Conservation (phyloP, 768 basidiomycete species). For the Leucocoprinus birnbaumii region DNA sequence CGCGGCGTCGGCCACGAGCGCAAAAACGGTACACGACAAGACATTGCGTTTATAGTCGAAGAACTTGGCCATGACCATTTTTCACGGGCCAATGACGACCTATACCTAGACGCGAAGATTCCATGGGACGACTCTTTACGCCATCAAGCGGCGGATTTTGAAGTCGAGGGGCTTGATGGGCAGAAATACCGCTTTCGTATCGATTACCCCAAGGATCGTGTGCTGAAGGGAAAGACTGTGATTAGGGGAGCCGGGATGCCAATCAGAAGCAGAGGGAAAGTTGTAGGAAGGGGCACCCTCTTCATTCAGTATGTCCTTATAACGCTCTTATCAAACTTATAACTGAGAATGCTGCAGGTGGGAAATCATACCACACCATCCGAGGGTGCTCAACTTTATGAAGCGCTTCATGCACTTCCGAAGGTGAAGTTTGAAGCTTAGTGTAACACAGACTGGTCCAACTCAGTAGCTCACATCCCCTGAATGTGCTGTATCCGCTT, state of each 20-base stretch:
- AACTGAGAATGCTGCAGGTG: slow-evolving; percentile 24
- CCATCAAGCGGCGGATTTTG: slow-evolving; percentile 45
- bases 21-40: slow-evolving; percentile 52
- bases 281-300: slow-evolving; percentile 59
- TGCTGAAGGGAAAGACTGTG: slow-evolving; percentile 44
- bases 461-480: no score
- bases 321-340: neutral
- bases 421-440: neutral
- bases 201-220: slow-evolving; percentile 50
- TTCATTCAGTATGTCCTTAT: slow-evolving; percentile 50
- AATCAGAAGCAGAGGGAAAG: slow-evolving; percentile 45
- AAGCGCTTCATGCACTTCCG: slow-evolving; percentile 23
- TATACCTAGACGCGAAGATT: slow-evolving; percentile 52
- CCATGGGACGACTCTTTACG: slow-evolving; percentile 52
- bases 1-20: slow-evolving; percentile 67
- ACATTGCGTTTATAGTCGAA: slow-evolving; percentile 65
- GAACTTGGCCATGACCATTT: slow-evolving; percentile 58
- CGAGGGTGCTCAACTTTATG: slow-evolving; percentile 26
- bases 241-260: slow-evolving; percentile 72
- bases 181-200: slow-evolving; percentile 46
- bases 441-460: no score
- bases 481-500: no score
- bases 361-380: slow-evolving; percentile 33
- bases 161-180: slow-evolving; percentile 58
- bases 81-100: slow-evolving; percentile 51